A percentile compares a stretch with the other conserved stretches of the same genome.
Conservation (phyloP, 805 yeast genomes). For the Candida insectalens region DNA sequence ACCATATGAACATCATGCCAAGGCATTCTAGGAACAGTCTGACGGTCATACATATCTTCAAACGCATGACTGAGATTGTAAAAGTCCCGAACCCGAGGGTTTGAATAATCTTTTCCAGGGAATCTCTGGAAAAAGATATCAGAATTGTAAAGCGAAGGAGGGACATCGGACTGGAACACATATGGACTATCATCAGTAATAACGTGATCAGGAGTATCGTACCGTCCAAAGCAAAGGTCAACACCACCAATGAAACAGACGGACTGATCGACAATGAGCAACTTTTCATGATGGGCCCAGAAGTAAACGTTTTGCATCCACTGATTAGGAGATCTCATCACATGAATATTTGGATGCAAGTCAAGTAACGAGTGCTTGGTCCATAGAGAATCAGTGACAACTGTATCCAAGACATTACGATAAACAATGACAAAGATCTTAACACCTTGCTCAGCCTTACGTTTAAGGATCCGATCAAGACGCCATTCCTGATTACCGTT, state of each 20-base stretch:
- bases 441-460: constrained; percentile 92
- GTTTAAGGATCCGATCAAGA: constrained; percentile 74
- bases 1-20: constrained; percentile 99
- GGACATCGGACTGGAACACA: constrained; percentile 20
- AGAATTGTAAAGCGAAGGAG: constrained; percentile 2
- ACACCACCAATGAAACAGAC: constrained; percentile 92
- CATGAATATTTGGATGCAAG: constrained; percentile 77
- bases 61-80: constrained; percentile 73
- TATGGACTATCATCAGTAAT: constrained; percentile 56
- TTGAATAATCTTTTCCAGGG: constrained; percentile 97
- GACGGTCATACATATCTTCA: constrained; percentile 85
- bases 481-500: constrained; percentile 93
- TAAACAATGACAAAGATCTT: constrained; percentile 87
- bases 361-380: constrained; percentile 88
- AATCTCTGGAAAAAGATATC: constrained; percentile 44
- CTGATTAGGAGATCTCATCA: constrained; percentile 92
- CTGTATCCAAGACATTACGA: constrained; percentile 88
- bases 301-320: constrained; percentile 85
- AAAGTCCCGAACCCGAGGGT: constrained; percentile 89
- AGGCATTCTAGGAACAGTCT: constrained; percentile 85
- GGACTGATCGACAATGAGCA: constrained; percentile 78
- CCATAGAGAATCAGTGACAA: constrained; percentile 89
- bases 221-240: constrained; percentile 92
- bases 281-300: constrained; percentile 98
- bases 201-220: constrained; percentile 94